These are phyloP conservation scores for Colletotrichum simmondsii DNA, from an alignment of 2,329 filamentous ascomycete species.

Conservation along the genomic window DNA sequence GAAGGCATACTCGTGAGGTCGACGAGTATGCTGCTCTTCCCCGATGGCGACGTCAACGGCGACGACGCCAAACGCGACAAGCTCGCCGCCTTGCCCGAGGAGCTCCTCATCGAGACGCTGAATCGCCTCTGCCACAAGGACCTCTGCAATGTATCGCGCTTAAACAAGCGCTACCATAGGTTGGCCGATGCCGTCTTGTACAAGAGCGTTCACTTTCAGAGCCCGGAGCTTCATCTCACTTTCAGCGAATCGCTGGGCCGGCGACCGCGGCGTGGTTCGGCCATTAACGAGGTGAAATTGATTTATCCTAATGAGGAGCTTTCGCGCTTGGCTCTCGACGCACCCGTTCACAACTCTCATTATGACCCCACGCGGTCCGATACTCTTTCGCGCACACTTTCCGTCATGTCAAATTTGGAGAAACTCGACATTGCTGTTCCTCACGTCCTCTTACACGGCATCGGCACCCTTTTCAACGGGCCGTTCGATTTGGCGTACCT, in stretches of 20 bases:
- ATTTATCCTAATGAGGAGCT: conserved; percentile 57
- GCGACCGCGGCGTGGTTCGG: conserved; percentile 57
- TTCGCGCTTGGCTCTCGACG: conserved; percentile 52
- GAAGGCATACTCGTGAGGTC: not conserved
- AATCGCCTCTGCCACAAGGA: conserved; percentile 47
- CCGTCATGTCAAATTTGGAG: conserved; percentile 61
- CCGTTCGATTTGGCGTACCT: conserved; percentile 62
- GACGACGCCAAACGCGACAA: not conserved
- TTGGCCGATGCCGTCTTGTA: conserved; percentile 60
- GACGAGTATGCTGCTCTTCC: conserved; percentile 10
- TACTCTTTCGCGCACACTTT: conserved; percentile 57
- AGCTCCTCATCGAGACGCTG: conserved; percentile 51
- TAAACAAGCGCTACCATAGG: conserved; percentile 54
- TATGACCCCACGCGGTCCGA: conserved; percentile 49
- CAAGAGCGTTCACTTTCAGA: conserved; percentile 57
- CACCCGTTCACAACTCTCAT: conserved; percentile 46
- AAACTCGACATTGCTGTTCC: conserved; percentile 58
- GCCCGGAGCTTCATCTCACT: conserved; percentile 58
- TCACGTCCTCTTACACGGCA: conserved; percentile 53
- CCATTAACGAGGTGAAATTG: conserved; percentile 57
- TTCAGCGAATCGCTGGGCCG: conserved; percentile 59
- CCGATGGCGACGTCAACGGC: not conserved
- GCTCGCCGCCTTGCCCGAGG: conserved; percentile 43
- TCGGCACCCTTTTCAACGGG: conserved; percentile 60
- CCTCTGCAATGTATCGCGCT: conserved; percentile 54